Evolutionary conservation across 371 early-diverging fungal genomes (phyloP).

Genomic region (Apophysomyces elegans): DNA sequence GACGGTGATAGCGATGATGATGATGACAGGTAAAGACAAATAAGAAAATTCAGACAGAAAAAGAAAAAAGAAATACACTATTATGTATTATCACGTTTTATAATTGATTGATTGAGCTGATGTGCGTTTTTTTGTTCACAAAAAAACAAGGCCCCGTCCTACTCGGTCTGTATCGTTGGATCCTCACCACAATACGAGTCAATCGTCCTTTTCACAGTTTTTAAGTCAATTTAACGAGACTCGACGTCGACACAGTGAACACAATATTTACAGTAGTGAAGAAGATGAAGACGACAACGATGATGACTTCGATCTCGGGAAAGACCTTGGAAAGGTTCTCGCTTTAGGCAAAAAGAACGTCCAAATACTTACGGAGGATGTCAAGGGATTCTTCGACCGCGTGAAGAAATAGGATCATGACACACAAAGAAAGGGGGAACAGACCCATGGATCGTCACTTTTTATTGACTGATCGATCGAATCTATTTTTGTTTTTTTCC

Average conservation of each 20-base stretch:
- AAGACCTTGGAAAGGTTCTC: neutral
- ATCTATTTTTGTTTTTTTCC: no score
- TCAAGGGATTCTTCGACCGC: constrained; percentile 3
- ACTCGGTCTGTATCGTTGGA: neutral
- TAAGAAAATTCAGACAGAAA: no score
- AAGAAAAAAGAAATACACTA: no score
- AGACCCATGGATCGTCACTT: no score
- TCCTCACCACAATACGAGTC: neutral
- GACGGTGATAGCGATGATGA: constrained; percentile 41
- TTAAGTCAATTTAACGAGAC: neutral
- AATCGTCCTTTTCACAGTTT: constrained; percentile 1
- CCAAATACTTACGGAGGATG: neutral
- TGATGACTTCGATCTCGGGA: constrained; percentile 1
- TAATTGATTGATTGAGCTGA: neutral
- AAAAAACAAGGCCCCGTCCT: neutral
- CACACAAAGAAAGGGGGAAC: no score
- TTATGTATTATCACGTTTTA: neutral
- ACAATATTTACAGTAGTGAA: constrained; percentile 1
- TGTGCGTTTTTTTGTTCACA: neutral
- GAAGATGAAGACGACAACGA: neutral
- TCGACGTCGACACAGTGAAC: constrained; percentile 4
- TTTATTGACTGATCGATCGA: no score
- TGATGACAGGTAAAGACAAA: constrained; percentile 17
- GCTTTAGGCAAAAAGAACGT: constrained; percentile 8
- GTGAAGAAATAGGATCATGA: constrained; percentile 2